Percentiles rank a stretch among this genome's conserved stretches.
These are phyloP conservation scores for Dactylorhiza incarnata DNA, from an alignment of 106 monocot genomes.

Conservation along the genomic window DNA sequence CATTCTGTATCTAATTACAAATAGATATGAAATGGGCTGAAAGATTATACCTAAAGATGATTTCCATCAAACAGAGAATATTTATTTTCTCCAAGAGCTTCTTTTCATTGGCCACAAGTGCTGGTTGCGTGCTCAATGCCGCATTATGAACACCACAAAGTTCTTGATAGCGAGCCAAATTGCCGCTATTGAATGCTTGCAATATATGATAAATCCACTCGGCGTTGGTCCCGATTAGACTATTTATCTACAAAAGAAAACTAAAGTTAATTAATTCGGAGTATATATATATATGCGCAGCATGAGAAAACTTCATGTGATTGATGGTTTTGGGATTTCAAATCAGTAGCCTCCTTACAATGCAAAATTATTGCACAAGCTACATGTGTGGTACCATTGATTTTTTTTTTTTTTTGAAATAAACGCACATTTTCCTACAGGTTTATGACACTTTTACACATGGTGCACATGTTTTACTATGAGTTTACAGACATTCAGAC, in stretches of 20 bases:
- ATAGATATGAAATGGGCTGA: not conserved
- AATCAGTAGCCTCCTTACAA: not conserved
- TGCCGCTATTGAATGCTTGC: conserved; percentile 91
- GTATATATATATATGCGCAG: too few species aligned
- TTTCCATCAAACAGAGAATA: conserved; percentile 96
- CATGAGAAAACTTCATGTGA: too few species aligned
- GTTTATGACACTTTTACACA: too few species aligned
- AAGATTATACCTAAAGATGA: conserved; percentile 76
- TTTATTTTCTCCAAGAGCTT: conserved; percentile 92
- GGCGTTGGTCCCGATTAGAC: conserved; percentile 70
- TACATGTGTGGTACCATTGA: too few species aligned
- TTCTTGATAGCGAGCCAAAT: conserved; percentile 79
- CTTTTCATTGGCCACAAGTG: conserved; percentile 73
- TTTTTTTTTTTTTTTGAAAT: too few species aligned
- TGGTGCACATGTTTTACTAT: too few species aligned
- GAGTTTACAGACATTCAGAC: too few species aligned
- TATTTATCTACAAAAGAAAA: conserved; percentile 59
- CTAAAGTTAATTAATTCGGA: not conserved
- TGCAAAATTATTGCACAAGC: too few species aligned
- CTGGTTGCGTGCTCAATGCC: conserved; percentile 84
- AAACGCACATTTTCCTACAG: too few species aligned
- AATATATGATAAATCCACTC: conserved; percentile 95
- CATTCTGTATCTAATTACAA: not conserved
- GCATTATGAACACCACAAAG: conserved; percentile 84
- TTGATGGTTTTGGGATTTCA: not conserved